phyloP scores from a whole-genome alignment of 2,329 filamentous ascomycete genomes.

The Calonectria pauciramosa region DNA sequence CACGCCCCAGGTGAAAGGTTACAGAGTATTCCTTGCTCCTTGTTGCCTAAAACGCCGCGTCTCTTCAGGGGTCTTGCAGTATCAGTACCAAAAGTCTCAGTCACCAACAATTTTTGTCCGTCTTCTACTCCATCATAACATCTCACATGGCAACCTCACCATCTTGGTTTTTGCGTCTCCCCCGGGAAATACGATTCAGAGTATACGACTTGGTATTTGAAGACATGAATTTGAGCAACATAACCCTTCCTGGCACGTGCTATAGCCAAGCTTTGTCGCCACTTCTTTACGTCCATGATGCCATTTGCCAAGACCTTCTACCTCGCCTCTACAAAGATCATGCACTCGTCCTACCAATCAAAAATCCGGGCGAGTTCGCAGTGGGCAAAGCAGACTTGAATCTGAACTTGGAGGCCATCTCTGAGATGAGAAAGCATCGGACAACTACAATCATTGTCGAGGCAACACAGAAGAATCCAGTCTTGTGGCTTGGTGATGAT shows the following conservation, averaged over 20 bases:
- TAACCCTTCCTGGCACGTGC: neutral
- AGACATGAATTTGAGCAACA: neutral
- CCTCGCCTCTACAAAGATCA: conserved; percentile 14
- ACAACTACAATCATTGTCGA: conserved; percentile 1
- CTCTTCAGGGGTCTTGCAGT: neutral
- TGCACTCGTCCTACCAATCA: conserved; percentile 16
- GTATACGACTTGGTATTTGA: conserved; percentile 20
- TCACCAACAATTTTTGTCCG: neutral
- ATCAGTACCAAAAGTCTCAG: neutral
- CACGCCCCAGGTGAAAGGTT: neutral
- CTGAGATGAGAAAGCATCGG: conserved; percentile 11
- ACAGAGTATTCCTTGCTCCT: neutral
- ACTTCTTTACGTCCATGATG: conserved; percentile 15
- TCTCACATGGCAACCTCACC: neutral
- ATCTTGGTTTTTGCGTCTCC: conserved; percentile 10
- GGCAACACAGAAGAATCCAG: neutral
- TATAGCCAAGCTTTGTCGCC: conserved; percentile 11
- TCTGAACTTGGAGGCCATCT: neutral
- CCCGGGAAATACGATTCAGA: conserved; percentile 6
- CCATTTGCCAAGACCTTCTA: conserved; percentile 8
- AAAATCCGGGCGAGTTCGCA: conserved; percentile 4
- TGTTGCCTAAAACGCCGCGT: neutral
- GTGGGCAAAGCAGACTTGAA: neutral
- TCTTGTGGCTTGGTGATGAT: neutral
- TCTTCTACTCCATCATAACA: neutral